Conservation (phyloP, 495 filamentous ascomycete species). For the Neohortaea acidophila region DNA sequence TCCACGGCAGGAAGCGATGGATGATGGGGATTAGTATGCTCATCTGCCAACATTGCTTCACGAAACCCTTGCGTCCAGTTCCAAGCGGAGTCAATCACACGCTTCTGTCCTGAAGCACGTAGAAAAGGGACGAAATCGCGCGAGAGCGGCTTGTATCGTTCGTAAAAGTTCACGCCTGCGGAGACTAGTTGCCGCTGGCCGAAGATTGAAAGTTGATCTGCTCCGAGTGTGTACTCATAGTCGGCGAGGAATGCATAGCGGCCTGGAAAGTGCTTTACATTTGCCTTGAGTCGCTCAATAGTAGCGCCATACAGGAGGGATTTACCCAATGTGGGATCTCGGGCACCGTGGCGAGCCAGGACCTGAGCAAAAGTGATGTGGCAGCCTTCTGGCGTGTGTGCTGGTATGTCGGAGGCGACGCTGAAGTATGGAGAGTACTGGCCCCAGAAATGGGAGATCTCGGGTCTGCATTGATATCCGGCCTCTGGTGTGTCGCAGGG, state of each 20-base stretch:
- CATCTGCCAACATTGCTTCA: constrained; percentile 30
- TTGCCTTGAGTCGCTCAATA: constrained; percentile 45
- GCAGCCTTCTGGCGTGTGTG: constrained; percentile 45
- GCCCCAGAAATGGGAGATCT: constrained; percentile 56
- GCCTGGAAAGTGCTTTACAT: constrained; percentile 39
- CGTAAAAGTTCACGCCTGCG: constrained; percentile 59
- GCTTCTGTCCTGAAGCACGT: constrained; percentile 50
- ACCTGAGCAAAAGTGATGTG: constrained; percentile 61
- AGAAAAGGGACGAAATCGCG: constrained; percentile 47
- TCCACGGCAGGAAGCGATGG: constrained; percentile 38
- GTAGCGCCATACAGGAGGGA: constrained; percentile 37
- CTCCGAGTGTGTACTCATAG: constrained; percentile 59
- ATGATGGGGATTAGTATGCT: constrained; percentile 2
- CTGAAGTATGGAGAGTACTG: constrained; percentile 75
- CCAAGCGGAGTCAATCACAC: constrained; percentile 58
- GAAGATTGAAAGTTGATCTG: constrained; percentile 56
- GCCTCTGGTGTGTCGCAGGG: constrained; percentile 42
- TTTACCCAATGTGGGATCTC: constrained; percentile 57
- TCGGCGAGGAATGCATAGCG: constrained; percentile 47
- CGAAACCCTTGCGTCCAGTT: constrained; percentile 62
- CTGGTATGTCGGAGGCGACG: constrained; percentile 45
- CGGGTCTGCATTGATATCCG: constrained; percentile 48
- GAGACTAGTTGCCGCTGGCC: constrained; percentile 60
- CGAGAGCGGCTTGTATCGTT: constrained; percentile 47
- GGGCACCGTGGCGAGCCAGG: constrained; percentile 70